phyloP scores from a whole-genome alignment of 2,329 filamentous ascomycete species.

The Colletotrichum navitas region DNA sequence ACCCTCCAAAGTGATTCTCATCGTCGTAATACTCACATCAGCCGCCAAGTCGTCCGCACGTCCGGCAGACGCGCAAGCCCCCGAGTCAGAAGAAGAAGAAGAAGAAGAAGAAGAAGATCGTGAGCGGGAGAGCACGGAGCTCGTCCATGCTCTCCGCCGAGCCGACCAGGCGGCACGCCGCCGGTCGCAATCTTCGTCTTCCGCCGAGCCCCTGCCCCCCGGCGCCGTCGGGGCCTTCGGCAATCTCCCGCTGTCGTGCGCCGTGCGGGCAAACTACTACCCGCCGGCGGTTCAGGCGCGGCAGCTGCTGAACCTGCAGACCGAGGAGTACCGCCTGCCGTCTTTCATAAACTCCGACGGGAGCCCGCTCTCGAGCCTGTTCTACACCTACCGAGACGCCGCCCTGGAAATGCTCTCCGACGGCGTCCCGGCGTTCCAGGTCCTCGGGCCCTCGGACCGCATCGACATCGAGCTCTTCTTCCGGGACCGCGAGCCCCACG shows the following conservation, averaged over 20 bases:
- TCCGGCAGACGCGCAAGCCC: background rate
- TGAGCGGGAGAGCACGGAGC: conserved; percentile 10
- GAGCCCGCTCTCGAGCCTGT: conserved; percentile 29
- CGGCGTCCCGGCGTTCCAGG: conserved; percentile 12
- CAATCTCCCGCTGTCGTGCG: conserved; percentile 30
- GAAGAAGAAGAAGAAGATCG: background rate
- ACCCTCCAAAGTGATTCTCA: too few species aligned
- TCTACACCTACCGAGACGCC: conserved; percentile 33
- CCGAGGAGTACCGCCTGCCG: conserved; percentile 31
- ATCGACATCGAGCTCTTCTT: conserved; percentile 36
- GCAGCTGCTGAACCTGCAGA: conserved; percentile 24
- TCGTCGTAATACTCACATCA: background rate
- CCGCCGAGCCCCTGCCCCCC: background rate
- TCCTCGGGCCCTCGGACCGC: conserved; percentile 22
- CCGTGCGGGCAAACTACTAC: conserved; percentile 27
- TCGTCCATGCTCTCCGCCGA: conserved; percentile 5
- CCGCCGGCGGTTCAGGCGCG: conserved; percentile 17
- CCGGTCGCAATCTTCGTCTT: background rate
- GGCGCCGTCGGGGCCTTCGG: conserved; percentile 33
- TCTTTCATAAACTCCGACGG: conserved; percentile 33
- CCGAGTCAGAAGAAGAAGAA: background rate
- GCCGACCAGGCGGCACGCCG: background rate
- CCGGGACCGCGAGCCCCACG: conserved; percentile 12
- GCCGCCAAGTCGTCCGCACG: background rate
- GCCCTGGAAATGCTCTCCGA: conserved; percentile 32